Percentiles rank a stretch among this genome's conserved stretches.
Conservation (phyloP, 225 moss, liverwort and hornwort species). For the Ulota crispa region DNA sequence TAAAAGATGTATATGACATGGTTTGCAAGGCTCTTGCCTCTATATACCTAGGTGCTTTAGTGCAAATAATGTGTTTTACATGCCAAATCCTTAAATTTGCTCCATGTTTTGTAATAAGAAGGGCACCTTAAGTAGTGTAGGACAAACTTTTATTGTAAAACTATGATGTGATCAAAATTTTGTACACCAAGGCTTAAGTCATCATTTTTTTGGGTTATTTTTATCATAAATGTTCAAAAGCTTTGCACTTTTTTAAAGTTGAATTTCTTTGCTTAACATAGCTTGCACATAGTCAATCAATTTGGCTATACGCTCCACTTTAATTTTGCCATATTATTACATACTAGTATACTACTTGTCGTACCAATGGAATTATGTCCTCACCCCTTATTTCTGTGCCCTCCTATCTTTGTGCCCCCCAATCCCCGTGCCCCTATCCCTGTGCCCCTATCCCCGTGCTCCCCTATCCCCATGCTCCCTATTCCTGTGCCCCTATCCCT, state of each 20-base stretch:
- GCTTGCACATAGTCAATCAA: background rate
- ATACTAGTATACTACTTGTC: no score
- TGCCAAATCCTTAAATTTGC: background rate
- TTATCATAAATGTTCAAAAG: background rate
- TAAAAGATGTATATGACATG: background rate
- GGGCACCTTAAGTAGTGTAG: background rate
- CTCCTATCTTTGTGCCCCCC: no score
- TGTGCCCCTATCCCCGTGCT: no score
- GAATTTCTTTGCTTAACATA: background rate
- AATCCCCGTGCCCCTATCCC: no score
- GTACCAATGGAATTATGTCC: no score
- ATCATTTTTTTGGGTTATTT: background rate
- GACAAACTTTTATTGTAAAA: background rate
- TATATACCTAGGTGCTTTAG: background rate
- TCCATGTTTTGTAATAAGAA: background rate
- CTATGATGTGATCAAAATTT: background rate
- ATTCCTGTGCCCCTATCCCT: no score
- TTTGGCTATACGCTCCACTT: background rate
- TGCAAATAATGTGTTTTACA: background rate
- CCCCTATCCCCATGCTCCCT: no score
- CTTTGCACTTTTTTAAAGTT: background rate
- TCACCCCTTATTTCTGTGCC: no score
- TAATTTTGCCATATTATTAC: no score
- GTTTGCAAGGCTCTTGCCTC: background rate
- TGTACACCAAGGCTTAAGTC: background rate